Evolutionary conservation across 2,329 filamentous ascomycete genomes (phyloP).

Genomic region (Pseudocercospora cruenta): DNA sequence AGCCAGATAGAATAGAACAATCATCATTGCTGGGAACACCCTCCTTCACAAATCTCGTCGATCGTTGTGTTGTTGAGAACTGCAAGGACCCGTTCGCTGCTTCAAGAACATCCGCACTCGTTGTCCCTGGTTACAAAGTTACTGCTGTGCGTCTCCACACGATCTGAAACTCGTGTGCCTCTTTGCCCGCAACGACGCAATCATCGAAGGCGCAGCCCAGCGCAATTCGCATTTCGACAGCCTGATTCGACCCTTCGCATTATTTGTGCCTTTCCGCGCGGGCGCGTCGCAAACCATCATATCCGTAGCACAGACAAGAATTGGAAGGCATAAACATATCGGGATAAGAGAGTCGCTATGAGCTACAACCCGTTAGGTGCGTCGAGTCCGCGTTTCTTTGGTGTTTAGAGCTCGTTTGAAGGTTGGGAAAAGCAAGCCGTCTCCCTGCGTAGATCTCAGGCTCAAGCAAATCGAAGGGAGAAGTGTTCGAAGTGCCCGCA

Average conservation of each 20-base stretch:
- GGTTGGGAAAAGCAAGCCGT: neutral
- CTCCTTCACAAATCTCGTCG: neutral
- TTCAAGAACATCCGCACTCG: neutral
- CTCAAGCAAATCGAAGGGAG: neutral
- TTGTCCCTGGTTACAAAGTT: conserved; percentile 5
- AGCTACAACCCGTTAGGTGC: conserved; percentile 33
- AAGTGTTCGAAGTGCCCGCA: conserved; percentile 18
- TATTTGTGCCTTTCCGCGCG: conserved; percentile 1
- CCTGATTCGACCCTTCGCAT: conserved; percentile 11
- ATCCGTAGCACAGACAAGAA: conserved; percentile 9
- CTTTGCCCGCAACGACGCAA: conserved; percentile 21
- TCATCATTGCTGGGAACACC: neutral
- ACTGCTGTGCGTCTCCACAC: conserved; percentile 3
- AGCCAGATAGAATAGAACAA: neutral
- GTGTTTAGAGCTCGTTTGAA: conserved; percentile 21
- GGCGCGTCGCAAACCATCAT: conserved; percentile 8
- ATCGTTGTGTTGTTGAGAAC: neutral
- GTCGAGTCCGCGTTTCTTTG: conserved; percentile 15
- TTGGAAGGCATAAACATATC: conserved; percentile 4
- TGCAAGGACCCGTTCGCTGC: conserved; percentile 2
- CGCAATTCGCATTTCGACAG: conserved; percentile 6
- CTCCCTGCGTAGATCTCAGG: neutral
- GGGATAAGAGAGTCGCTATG: conserved; percentile 16
- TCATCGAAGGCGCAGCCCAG: conserved; percentile 17
- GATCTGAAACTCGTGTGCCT: conserved; percentile 10